Base-by-base conservation (phyloP, 768 basidiomycete genomes). In the Suillus subluteus region DNA sequence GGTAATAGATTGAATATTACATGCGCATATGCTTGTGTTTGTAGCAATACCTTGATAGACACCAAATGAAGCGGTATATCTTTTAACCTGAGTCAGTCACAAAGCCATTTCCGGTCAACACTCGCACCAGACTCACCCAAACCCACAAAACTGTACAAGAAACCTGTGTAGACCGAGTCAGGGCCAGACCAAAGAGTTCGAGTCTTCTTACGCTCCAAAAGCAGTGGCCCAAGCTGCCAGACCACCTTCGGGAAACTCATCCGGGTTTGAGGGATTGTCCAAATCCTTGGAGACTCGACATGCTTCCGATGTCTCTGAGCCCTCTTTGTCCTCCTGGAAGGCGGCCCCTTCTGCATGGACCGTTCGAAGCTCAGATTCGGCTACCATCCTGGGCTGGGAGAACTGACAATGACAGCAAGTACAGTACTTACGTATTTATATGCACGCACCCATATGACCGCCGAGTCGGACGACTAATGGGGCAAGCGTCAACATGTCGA, bases 181-280 rank as follows among this genome's bases (percentile, higher is more conserved):
- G 35, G 35, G 21, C 21, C 21, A 37, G 32, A 2, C 11, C 12
- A 35, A 12, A 35, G 16, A 32, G 30, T n/a, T 7, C 3, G 16
- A 54, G 12, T 37, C 11, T 15, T n/a, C 55, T 56, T 37, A 56
- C 55, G 55, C 11, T 56, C 55, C 55, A 56, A 56, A 56, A 56
- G 35, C 55, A 37, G 55, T 56, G 6, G 35, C 12, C 55, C 55
- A 56, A n/a, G 6, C 55, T 35, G 21, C 21, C 21, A 7, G 21
- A 56, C 21, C 55, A 56, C 54, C 54, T 55, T 55, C 54, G 4
- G 54, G 30, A 55, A 55, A 21, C 4, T 55, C 54, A 9, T 18
- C 16, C 16, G 9, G 16, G 32, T 9, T 30, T 30, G 54, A 11
- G 16, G 54, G 30, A 55, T 16, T 9, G 54, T 18, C 8, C 16